phyloP scores from a whole-genome alignment of 495 filamentous ascomycete genomes.

The Penicillium cataractarum region DNA sequence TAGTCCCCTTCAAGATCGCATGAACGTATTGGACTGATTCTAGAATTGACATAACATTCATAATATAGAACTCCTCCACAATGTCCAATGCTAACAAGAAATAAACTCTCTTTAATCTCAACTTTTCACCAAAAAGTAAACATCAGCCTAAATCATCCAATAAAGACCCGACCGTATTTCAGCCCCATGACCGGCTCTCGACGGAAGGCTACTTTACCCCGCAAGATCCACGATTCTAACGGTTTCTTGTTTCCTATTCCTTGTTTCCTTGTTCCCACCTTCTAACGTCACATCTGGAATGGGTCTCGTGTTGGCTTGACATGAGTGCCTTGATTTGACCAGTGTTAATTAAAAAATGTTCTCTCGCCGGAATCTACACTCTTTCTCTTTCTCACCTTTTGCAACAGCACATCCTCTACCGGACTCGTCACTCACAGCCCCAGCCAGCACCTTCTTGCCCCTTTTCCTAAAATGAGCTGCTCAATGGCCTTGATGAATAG shows the following conservation, averaged over 20 bases:
- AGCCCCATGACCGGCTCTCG: neutral
- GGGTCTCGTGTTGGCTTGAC: too few species aligned
- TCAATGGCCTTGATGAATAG: neutral
- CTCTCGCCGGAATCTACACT: neutral
- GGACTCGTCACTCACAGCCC: neutral
- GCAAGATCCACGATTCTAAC: neutral
- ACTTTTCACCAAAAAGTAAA: too few species aligned
- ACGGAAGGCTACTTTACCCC: conserved; percentile 2
- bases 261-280: neutral
- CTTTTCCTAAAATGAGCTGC: neutral
- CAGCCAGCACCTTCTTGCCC: neutral
- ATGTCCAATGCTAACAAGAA: too few species aligned
- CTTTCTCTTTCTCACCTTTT: neutral
- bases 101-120: too few species aligned
- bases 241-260: neutral
- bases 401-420: neutral
- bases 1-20: neutral
- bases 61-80: too few species aligned
- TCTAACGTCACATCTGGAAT: neutral
- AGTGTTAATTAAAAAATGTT: too few species aligned
- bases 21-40: neutral
- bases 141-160: neutral
- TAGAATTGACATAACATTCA: neutral
- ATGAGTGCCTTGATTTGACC: neutral
- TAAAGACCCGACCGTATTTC: neutral